Base-by-base conservation (phyloP, 108 stramenopile genomes). In the Pseudonitzschia delicatissima region DNA sequence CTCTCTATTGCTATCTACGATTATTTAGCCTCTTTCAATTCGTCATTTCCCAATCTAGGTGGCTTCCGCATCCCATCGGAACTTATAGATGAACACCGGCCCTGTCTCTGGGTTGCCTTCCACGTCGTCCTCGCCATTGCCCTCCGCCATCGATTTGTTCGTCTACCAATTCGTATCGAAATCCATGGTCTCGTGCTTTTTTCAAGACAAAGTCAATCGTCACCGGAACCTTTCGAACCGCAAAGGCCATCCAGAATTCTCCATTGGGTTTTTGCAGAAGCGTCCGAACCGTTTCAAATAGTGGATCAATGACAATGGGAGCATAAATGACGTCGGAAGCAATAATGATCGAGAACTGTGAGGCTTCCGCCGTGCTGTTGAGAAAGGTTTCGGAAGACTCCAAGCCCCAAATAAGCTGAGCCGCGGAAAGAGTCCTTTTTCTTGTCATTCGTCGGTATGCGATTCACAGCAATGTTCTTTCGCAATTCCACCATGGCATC, bases 351-450 rank as follows among this genome's bases (percentile, higher is more conserved):
- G 87, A 83, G 66, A 98, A 98, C 31, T 36, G 35, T 21, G 34
- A 51, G 8, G 13, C 8, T 67, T 35, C 25, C 26, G 26, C 28
- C 42, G 53, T 37, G 11, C 33, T 64, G 36, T 27, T 27, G 9
- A 64, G 39, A 67, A 74, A 74, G 13, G 17, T 33, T 1, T 58
- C 27, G 13, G 50, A 18, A 8, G 42, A 35, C 1, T 60, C 40
- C 13, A 87, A 68, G 7, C 91, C 88, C 66, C 92, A 74, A 44
- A 98, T 80, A 27, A 96, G 68, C 64, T 92, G 92, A 42, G 85
- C 37, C 39, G 60, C 37, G 9, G 33, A 60, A 80, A 31, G 80
- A 76, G 26, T 35, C 11, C 7, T 51, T 61, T 18, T 18, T 35
- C 0, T 12, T 23, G 29, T 5, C 29, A 3, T 48, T 49, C 25